These are phyloP conservation scores for Primulina huaijiensis DNA, from an alignment of 257 asterid species.

Conservation along the genomic window DNA sequence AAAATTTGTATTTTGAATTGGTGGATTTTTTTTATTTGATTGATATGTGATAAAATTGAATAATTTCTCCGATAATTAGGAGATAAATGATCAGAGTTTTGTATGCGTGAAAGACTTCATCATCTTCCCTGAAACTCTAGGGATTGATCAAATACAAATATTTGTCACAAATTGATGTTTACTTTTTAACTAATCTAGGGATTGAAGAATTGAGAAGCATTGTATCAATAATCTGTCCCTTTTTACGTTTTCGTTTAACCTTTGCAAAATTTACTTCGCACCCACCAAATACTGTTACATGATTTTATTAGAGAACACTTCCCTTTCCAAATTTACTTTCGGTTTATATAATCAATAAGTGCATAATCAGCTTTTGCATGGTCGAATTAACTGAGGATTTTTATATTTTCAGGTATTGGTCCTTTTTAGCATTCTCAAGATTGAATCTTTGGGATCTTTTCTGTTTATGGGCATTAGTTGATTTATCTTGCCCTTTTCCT, in stretches of 20 bases:
- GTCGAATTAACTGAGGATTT: conserved; percentile 29
- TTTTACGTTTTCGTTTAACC: conserved; percentile 35
- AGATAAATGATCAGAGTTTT: no score
- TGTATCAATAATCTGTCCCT: no score
- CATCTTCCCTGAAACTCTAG: no score
- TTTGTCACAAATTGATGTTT: no score
- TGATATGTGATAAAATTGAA: no score
- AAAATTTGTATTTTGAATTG: no score
- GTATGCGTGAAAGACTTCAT: no score
- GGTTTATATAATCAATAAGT: conserved; percentile 29
- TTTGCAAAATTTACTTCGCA: conserved; percentile 33
- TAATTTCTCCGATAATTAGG: no score
- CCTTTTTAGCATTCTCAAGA: conserved; percentile 21
- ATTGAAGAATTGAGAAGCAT: no score
- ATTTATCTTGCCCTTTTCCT: not conserved
- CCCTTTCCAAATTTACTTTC: conserved; percentile 17
- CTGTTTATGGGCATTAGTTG: conserved; percentile 17
- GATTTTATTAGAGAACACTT: conserved; percentile 7
- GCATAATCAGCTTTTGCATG: conserved; percentile 14
- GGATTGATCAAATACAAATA: no score
- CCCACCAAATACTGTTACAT: conserved; percentile 31
- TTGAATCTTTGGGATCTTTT: conserved; percentile 21
- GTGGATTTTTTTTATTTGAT: no score
- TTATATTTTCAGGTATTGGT: not conserved
- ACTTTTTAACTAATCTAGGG: no score